phyloP scores from a whole-genome alignment of 164 flowering plant species.

The Macadamia integrifolia region DNA sequence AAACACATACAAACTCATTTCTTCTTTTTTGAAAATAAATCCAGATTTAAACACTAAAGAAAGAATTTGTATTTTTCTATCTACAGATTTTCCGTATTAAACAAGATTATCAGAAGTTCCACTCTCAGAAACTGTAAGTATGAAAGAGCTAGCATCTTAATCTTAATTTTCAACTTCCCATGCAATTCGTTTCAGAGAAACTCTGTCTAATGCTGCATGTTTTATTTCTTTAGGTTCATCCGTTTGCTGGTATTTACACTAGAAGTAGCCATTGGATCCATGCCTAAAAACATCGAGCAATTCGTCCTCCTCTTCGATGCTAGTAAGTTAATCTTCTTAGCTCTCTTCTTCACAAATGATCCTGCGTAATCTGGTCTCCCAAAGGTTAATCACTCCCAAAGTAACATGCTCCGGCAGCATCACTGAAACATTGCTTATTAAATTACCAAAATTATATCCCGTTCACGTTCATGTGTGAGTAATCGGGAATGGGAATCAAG shows the following conservation, averaged over 20 bases:
- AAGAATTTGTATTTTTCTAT: not conserved
- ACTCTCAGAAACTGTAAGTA: conserved; percentile 83
- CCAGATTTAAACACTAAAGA: not conserved
- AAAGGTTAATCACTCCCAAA: conserved; percentile 5
- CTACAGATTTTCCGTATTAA: conserved; percentile 84
- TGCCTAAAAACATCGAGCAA: conserved; percentile 74
- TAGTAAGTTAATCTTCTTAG: conserved; percentile 45
- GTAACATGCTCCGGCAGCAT: conserved; percentile 5
- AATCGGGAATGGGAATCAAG: too few species aligned
- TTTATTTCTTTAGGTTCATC: conserved; percentile 42
- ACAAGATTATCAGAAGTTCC: conserved; percentile 93
- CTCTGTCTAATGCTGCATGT: not conserved
- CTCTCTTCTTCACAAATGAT: not conserved
- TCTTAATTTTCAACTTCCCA: not conserved
- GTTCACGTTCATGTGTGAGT: too few species aligned
- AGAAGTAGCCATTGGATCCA: conserved; percentile 82
- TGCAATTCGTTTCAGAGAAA: conserved; percentile 1
- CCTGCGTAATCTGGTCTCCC: not conserved
- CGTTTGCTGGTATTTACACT: conserved; percentile 87
- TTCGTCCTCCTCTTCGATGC: conserved; percentile 90
- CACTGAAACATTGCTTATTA: conserved; percentile 11
- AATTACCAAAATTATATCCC: not conserved
- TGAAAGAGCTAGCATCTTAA: not conserved
- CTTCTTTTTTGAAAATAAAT: not conserved
- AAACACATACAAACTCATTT: too few species aligned